Conservation (phyloP, 139 green algal species). For the Chlorella sp. region DNA sequence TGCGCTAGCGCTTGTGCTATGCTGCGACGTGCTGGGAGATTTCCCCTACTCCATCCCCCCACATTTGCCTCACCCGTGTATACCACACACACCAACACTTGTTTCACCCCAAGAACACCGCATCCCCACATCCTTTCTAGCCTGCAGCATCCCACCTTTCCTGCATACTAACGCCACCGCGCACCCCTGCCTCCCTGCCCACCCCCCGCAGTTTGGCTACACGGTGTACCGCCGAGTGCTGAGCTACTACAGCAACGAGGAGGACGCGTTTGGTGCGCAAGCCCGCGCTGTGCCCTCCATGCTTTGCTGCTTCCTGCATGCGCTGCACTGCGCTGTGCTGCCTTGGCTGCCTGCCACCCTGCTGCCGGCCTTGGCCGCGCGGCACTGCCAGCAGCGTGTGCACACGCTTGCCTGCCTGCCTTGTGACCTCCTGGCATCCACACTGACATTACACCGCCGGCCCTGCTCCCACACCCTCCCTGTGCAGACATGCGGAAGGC, state of each 20-base stretch:
- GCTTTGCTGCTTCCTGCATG: background rate
- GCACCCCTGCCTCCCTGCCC: background rate
- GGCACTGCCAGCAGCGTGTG: background rate
- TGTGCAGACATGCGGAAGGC: constrained; percentile 95
- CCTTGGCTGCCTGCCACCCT: background rate
- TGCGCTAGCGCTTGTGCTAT: too few relatives aligned
- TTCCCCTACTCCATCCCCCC: too few relatives aligned
- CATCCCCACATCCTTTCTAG: background rate
- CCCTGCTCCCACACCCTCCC: background rate
- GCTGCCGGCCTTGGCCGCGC: background rate
- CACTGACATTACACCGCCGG: background rate
- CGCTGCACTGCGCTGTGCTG: background rate
- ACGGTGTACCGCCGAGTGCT: constrained; percentile 89
- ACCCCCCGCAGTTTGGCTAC: constrained; percentile 88
- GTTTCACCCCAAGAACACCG: too few relatives aligned
- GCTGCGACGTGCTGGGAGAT: too few relatives aligned
- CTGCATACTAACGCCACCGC: too few relatives aligned
- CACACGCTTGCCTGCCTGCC: background rate
- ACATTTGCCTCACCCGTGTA: too few relatives aligned
- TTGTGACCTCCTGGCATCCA: background rate
- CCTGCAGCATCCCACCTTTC: too few relatives aligned
- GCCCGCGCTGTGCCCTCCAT: background rate
- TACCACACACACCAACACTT: too few relatives aligned
- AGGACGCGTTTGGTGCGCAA: constrained; percentile 85
- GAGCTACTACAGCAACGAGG: constrained; percentile 92